Conservation (phyloP, 495 filamentous ascomycete species). For the Recurvomyces mirabilis region DNA sequence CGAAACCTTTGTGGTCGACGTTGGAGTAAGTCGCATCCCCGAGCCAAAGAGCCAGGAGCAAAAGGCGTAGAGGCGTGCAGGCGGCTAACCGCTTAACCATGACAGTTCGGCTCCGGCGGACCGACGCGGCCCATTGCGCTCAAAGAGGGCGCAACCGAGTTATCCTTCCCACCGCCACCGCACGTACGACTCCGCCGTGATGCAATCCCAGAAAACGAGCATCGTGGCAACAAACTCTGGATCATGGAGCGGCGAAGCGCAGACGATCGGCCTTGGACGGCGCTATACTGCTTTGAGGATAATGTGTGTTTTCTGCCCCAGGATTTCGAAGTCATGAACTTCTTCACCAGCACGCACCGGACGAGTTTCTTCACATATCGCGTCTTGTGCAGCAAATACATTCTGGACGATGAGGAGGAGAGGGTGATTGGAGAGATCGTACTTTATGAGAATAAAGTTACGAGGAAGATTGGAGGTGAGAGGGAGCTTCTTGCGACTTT, state of each 20-base stretch:
- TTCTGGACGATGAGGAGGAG: slow-evolving; percentile 32
- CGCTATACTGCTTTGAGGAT: slow-evolving; percentile 47
- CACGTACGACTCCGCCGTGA: slow-evolving; percentile 4
- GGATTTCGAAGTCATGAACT: slow-evolving; percentile 58
- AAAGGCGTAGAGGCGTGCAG: not conserved
- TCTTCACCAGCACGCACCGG: slow-evolving; percentile 37
- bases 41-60: no score
- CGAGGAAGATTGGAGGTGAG: slow-evolving; percentile 45
- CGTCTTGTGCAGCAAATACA: slow-evolving; percentile 45
- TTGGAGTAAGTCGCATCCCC: slow-evolving; percentile 37
- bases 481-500: slow-evolving; percentile 20
- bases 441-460: slow-evolving; percentile 43
- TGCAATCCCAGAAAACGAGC: slow-evolving; percentile 36
- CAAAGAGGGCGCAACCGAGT: slow-evolving; percentile 17
- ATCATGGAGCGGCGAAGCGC: slow-evolving; percentile 49
- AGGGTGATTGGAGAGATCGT: slow-evolving; percentile 48
- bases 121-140: slow-evolving; percentile 45
- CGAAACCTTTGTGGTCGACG: slow-evolving; percentile 50
- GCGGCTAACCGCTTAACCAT: not conserved
- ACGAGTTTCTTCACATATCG: slow-evolving; percentile 39
- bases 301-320: slow-evolving; percentile 46
- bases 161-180: not conserved
- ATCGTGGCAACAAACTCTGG: slow-evolving; percentile 42
- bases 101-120: slow-evolving; percentile 53
- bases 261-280: slow-evolving; percentile 37